phyloP scores from a whole-genome alignment of 768 basidiomycete species.

The Krasilnikovozyma curviuscula region DNA sequence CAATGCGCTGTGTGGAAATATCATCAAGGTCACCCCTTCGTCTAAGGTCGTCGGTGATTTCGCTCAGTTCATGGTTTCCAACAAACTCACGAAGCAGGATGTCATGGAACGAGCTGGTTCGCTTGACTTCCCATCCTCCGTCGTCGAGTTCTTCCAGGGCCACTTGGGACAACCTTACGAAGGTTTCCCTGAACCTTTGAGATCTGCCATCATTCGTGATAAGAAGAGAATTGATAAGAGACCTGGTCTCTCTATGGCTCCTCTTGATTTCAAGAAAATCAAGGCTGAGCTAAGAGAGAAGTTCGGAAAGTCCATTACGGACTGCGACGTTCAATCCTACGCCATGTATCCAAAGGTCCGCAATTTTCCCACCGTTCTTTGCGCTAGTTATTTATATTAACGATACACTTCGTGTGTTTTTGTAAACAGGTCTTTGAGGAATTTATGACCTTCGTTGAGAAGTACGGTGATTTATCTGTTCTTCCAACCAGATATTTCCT shows the following conservation, averaged over 20 bases:
- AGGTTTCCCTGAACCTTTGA: slow-evolving; percentile 94
- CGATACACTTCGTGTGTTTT: not conserved
- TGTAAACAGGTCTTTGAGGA: slow-evolving; percentile 73
- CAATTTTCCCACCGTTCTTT: not conserved
- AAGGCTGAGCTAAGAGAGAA: slow-evolving; percentile 79
- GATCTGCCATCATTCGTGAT: slow-evolving; percentile 74
- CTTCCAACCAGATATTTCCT: slow-evolving; percentile 95
- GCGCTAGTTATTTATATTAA: slow-evolving; percentile 9
- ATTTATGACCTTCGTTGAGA: slow-evolving; percentile 82
- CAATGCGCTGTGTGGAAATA: slow-evolving; percentile 91
- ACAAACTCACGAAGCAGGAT: slow-evolving; percentile 67
- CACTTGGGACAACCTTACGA: slow-evolving; percentile 95
- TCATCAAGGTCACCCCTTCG: slow-evolving; percentile 97
- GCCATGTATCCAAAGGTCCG: slow-evolving; percentile 93
- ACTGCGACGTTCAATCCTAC: slow-evolving; percentile 80
- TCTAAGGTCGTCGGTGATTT: slow-evolving; percentile 99
- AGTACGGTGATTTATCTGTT: slow-evolving; percentile 81
- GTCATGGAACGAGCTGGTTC: slow-evolving; percentile 68
- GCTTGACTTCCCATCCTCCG: slow-evolving; percentile 83
- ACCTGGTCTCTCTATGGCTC: slow-evolving; percentile 69
- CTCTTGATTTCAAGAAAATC: slow-evolving; percentile 89
- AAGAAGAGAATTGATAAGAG: slow-evolving; percentile 84
- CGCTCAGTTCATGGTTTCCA: slow-evolving; percentile 97
- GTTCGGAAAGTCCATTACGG: slow-evolving; percentile 86
- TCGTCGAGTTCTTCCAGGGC: slow-evolving; percentile 47